Percentiles rank a stretch among this genome's conserved stretches.
These are phyloP conservation scores for Sugiyamaella floridensis DNA, from an alignment of 805 yeast genomes.

Conservation along the genomic window DNA sequence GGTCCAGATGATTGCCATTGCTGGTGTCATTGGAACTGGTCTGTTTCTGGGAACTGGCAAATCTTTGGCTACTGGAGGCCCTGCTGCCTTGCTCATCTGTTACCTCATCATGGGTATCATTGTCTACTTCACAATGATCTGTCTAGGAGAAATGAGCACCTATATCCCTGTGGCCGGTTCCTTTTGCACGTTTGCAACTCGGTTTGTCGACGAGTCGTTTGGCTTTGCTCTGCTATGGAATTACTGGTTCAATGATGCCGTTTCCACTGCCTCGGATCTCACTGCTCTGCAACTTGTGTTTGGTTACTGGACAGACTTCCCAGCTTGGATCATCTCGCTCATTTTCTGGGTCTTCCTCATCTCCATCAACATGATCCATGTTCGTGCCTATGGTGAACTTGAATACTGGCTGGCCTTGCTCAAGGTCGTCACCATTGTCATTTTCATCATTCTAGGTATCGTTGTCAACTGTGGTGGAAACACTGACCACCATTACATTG, in stretches of 20 bases:
- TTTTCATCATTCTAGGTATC: constrained; percentile 52
- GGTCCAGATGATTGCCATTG: constrained; percentile 65
- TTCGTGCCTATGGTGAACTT: constrained; percentile 48
- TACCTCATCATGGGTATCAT: constrained; percentile 44
- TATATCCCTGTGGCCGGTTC: constrained; percentile 50
- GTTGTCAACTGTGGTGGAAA: constrained; percentile 54
- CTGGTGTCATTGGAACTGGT: constrained; percentile 74
- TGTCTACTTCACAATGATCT: constrained; percentile 47
- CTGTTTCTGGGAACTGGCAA: constrained; percentile 45
- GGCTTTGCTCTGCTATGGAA: constrained; percentile 47
- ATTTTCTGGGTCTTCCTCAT: constrained; percentile 49
- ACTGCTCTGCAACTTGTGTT: constrained; percentile 42
- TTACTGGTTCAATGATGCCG: constrained; percentile 48
- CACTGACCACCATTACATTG: constrained; percentile 42
- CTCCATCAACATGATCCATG: constrained; percentile 42
- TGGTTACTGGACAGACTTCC: constrained; percentile 41
- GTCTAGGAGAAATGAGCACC: constrained; percentile 53
- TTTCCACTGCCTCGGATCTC: constrained; percentile 43
- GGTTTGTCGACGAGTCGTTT: constrained; percentile 44
- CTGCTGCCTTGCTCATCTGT: constrained; percentile 45
- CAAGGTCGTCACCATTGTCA: constrained; percentile 58
- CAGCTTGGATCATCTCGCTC: constrained; percentile 46
- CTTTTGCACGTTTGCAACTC: constrained; percentile 42
- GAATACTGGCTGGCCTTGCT: constrained; percentile 63
- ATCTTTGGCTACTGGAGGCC: constrained; percentile 45